Percentiles rank a stretch among this genome's conserved stretches.
phyloP scores from a whole-genome alignment of 2,329 filamentous ascomycete genomes.

The Sarocladium strictum region DNA sequence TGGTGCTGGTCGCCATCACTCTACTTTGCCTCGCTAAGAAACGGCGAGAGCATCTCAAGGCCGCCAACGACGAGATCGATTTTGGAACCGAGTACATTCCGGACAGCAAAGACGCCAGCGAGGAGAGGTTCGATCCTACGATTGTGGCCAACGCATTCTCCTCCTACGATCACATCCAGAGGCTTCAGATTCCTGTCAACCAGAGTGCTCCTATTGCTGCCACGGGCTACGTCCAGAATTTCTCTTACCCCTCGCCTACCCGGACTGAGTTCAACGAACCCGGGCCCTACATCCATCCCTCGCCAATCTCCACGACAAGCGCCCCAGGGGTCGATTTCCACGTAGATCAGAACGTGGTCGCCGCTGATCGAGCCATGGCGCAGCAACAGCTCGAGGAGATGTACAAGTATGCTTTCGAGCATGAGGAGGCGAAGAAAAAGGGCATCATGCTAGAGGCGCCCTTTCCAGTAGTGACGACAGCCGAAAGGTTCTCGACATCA shows the following conservation, averaged over 20 bases:
- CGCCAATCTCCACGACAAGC: constrained; percentile 37
- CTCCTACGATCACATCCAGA: constrained; percentile 2
- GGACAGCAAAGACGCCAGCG: constrained; percentile 11
- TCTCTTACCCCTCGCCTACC: constrained; percentile 43
- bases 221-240: constrained; percentile 31
- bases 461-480: constrained; percentile 20
- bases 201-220: not conserved
- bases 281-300: constrained; percentile 37
- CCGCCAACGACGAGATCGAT: constrained; percentile 47
- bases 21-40: constrained; percentile 55
- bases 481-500: constrained; percentile 11
- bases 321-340: constrained; percentile 57
- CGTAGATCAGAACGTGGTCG: constrained; percentile 72
- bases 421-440: constrained; percentile 63
- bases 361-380: constrained; percentile 66
- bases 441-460: constrained; percentile 44
- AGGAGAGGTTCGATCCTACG: constrained; percentile 14
- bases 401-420: constrained; percentile 87
- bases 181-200: not conserved
- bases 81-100: constrained; percentile 19
- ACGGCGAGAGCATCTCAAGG: constrained; percentile 44
- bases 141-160: constrained; percentile 12
- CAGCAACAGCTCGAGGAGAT: constrained; percentile 83
- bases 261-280: constrained; percentile 24
- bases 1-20: constrained; percentile 65